Percentiles rank a stretch among this genome's conserved stretches.
Evolutionary conservation across 495 filamentous ascomycete genomes (phyloP).

Genomic region (Rostrohypoxylon terebratum): DNA sequence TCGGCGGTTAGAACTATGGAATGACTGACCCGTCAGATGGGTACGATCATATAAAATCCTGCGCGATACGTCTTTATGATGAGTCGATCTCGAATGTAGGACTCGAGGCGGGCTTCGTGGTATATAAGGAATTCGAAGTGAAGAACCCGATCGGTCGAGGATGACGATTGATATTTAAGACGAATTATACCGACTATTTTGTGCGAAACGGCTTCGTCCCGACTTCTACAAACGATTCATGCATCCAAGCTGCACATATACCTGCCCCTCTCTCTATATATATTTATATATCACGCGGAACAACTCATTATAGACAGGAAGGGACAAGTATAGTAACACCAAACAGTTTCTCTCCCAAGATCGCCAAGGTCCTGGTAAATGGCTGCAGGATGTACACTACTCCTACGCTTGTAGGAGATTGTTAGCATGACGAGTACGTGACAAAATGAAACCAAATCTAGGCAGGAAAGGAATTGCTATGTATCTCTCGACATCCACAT

Average conservation of each 20-base stretch:
- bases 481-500: conserved; percentile 14
- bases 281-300: conserved; percentile 21
- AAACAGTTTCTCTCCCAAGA: conserved; percentile 24
- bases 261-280: not conserved
- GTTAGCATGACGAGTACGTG: conserved; percentile 32
- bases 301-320: conserved; percentile 5
- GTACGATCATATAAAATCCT: conserved; percentile 20
- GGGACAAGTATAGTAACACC: conserved; percentile 36
- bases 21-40: conserved; percentile 33
- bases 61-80: conserved; percentile 16
- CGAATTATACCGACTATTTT: conserved; percentile 21
- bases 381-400: conserved; percentile 22
- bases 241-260: not conserved
- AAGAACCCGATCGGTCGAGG: conserved; percentile 33
- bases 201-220: conserved; percentile 19
- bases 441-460: conserved; percentile 37
- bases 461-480: conserved; percentile 17
- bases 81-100: conserved; percentile 12
- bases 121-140: conserved; percentile 43
- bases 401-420: conserved; percentile 16
- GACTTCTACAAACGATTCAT: conserved; percentile 26
- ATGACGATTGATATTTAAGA: conserved; percentile 22
- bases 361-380: conserved; percentile 23
- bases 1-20: conserved; percentile 1
- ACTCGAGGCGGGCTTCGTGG: conserved; percentile 14